These are phyloP conservation scores for Saccharum spontaneum DNA, from an alignment of 176 grass and related monocot species.

Conservation along the genomic window DNA sequence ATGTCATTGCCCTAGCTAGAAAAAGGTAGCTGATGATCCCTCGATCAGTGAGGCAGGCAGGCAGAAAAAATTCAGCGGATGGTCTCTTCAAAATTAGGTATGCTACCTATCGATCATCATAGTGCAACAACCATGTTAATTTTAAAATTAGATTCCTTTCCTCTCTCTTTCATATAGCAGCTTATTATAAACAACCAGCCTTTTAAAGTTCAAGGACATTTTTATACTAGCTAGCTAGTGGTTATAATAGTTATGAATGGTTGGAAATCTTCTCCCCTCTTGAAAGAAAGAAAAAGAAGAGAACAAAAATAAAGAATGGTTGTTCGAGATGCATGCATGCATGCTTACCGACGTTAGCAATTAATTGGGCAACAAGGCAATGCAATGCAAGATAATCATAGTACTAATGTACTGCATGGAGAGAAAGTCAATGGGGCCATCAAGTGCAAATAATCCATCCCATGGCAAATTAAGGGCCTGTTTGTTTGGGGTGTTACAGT, in stretches of 20 bases:
- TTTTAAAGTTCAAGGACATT: not conserved
- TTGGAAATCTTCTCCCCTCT: not conserved
- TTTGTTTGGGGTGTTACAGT: too few species aligned
- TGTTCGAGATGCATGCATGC: not conserved
- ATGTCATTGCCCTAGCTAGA: not conserved
- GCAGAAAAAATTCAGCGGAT: not conserved
- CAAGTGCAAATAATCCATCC: conserved; percentile 23
- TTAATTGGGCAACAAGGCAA: not conserved
- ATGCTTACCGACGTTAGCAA: conserved; percentile 4
- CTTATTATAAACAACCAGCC: not conserved
- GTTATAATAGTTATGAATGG: conserved; percentile 1
- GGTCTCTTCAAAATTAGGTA: conserved; percentile 11
- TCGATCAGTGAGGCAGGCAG: not conserved
- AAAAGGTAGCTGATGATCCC: not conserved
- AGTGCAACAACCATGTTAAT: conserved; percentile 7
- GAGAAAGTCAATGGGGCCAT: conserved; percentile 33
- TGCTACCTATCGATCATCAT: not conserved
- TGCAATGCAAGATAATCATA: not conserved
- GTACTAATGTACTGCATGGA: not conserved
- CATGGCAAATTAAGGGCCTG: conserved; percentile 14
- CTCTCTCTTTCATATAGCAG: not conserved
- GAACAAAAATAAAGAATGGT: not conserved
- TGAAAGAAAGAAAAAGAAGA: not conserved
- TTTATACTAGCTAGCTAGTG: not conserved
- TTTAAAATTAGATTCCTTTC: conserved; percentile 16